Percentiles rank a stretch among this genome's conserved stretches.
These are phyloP conservation scores for Hypomontagnella monticulosa DNA, from an alignment of 495 filamentous ascomycete genomes.

Conservation along the genomic window DNA sequence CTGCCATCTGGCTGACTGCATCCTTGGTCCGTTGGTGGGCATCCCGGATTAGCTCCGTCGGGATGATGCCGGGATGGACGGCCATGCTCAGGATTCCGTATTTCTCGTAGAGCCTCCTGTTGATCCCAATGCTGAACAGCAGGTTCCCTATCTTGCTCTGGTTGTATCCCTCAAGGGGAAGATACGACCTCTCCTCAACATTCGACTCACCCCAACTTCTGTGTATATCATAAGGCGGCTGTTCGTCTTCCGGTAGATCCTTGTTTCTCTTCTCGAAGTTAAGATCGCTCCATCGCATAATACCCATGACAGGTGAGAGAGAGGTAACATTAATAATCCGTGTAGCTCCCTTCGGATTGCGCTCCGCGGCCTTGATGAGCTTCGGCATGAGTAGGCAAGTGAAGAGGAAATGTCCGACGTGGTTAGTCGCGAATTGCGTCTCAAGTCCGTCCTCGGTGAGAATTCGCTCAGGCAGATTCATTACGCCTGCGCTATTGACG, in stretches of 20 bases:
- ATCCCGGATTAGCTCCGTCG: conserved; percentile 45
- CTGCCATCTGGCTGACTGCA: conserved; percentile 9
- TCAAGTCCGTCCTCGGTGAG: conserved; percentile 57
- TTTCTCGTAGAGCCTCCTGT: conserved; percentile 46
- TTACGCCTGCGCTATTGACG: conserved; percentile 59
- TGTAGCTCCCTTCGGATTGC: conserved; percentile 48
- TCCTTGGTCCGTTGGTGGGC: conserved; percentile 28
- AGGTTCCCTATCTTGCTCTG: conserved; percentile 64
- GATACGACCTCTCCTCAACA: conserved; percentile 49
- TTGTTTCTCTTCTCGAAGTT: conserved; percentile 54
- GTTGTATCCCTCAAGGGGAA: conserved; percentile 57
- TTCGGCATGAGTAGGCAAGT: conserved; percentile 60
- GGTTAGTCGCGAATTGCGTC: conserved; percentile 67
- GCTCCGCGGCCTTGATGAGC: conserved; percentile 51
- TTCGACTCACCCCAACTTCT: conserved; percentile 46
- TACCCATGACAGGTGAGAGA: conserved; percentile 36
- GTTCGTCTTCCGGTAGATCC: conserved; percentile 51
- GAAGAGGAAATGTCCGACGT: conserved; percentile 66
- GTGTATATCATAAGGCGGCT: conserved; percentile 46
- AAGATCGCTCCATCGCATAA: conserved; percentile 56
- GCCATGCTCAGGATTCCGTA: conserved; percentile 49
- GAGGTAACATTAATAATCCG: conserved; percentile 59
- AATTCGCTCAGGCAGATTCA: conserved; percentile 44
- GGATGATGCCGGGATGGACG: conserved; percentile 56
- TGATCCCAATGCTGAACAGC: conserved; percentile 56